Percentiles rank a stretch among this genome's conserved stretches.
phyloP scores from a whole-genome alignment of 495 filamentous ascomycete species.

The Podospora pseudocomata region DNA sequence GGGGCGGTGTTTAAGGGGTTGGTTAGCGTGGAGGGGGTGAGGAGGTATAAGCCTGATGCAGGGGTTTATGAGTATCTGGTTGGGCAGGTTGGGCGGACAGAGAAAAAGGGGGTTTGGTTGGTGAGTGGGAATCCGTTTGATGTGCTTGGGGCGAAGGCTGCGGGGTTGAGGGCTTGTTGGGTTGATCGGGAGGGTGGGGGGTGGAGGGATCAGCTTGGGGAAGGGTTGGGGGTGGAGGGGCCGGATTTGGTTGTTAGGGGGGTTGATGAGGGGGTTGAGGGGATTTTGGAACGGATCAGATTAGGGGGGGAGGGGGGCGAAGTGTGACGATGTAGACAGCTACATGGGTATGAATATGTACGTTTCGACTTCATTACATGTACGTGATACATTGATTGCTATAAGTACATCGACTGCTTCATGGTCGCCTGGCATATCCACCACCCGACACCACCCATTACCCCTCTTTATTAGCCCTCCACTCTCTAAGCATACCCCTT shows the following conservation, averaged over 20 bases:
- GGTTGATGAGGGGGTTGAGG: conserved; percentile 48
- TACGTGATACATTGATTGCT: too few species aligned
- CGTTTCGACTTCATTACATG: too few species aligned
- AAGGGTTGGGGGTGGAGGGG: conserved; percentile 34
- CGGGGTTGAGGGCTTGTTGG: conserved; percentile 65
- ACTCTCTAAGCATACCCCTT: background rate
- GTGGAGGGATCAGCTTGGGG: conserved; percentile 51
- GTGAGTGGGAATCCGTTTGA: conserved; percentile 81
- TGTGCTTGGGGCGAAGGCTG: conserved; percentile 52
- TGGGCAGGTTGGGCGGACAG: conserved; percentile 38
- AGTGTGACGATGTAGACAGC: too few species aligned
- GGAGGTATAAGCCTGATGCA: background rate
- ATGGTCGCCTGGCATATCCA: too few species aligned
- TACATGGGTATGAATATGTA: too few species aligned
- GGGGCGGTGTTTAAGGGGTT: background rate
- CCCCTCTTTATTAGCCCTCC: background rate
- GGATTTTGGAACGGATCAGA: conserved; percentile 28
- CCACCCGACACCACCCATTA: too few species aligned
- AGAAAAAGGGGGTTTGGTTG: conserved; percentile 59
- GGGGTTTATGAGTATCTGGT: background rate
- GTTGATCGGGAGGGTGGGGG: conserved; percentile 56
- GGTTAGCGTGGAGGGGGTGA: background rate
- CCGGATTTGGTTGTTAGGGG: conserved; percentile 47
- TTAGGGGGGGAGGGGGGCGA: too few species aligned
- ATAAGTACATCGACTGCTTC: too few species aligned